Evolutionary conservation across 768 basidiomycete species (phyloP).

Genomic region (Termitomyces bulborhizus): DNA sequence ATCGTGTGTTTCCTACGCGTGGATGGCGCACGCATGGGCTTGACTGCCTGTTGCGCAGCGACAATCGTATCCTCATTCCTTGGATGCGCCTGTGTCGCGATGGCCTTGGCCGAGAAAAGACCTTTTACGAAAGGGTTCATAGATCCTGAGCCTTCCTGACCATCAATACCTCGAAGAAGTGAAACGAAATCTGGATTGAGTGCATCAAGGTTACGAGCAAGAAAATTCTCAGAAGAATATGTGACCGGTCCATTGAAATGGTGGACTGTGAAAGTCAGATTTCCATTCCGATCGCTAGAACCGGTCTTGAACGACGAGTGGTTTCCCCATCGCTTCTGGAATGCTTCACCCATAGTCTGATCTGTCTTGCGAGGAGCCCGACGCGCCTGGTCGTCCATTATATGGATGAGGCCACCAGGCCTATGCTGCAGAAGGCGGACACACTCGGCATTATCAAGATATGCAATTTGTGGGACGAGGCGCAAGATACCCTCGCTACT

Average conservation of each 20-base stretch:
- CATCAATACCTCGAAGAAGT: slow-evolving; percentile 68
- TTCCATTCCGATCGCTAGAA: slow-evolving; percentile 66
- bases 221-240: slow-evolving; percentile 86
- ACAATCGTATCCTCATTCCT: slow-evolving; percentile 94
- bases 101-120: slow-evolving; percentile 81
- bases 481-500: slow-evolving; percentile 71
- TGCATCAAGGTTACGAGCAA: slow-evolving; percentile 83
- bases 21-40: slow-evolving; percentile 91
- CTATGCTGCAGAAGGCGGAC: slow-evolving; percentile 78
- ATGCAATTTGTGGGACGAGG: slow-evolving; percentile 64
- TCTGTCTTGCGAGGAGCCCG: slow-evolving; percentile 87
- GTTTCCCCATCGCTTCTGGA: slow-evolving; percentile 90
- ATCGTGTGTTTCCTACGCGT: slow-evolving; percentile 76
- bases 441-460: slow-evolving; percentile 90
- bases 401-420: slow-evolving; percentile 90
- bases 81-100: slow-evolving; percentile 90
- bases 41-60: slow-evolving; percentile 86
- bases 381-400: slow-evolving; percentile 95
- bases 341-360: slow-evolving; percentile 90
- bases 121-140: slow-evolving; percentile 89
- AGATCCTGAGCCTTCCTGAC: slow-evolving; percentile 68
- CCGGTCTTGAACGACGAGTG: slow-evolving; percentile 89
- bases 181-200: slow-evolving; percentile 93
- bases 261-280: slow-evolving; percentile 83
- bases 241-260: slow-evolving; percentile 91